Evolutionary conservation across 768 basidiomycete species (phyloP).

Genomic region (Arthromyces matolae): DNA sequence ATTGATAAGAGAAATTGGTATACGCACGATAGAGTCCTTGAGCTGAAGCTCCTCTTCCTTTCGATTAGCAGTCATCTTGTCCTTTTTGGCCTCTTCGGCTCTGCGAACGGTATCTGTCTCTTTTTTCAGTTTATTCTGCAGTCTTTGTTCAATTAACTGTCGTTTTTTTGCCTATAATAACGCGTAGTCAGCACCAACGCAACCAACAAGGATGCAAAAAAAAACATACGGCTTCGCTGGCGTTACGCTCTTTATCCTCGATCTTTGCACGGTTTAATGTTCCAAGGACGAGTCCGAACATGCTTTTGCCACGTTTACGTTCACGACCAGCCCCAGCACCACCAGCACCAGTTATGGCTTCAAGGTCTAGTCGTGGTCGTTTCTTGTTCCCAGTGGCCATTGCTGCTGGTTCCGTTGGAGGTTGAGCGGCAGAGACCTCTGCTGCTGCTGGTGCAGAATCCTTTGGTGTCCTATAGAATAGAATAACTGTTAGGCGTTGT

Average conservation of each 20-base stretch:
- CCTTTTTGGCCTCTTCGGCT: constrained; percentile 83
- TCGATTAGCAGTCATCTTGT: constrained; percentile 69
- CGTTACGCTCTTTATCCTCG: constrained; percentile 79
- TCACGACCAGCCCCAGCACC: constrained; percentile 49
- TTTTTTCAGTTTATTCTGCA: constrained; percentile 80
- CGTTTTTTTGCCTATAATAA: constrained; percentile 90
- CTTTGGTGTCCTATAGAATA: constrained; percentile 21
- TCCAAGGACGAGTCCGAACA: constrained; percentile 81
- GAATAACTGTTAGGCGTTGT: neutral
- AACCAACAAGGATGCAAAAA: constrained; percentile 2
- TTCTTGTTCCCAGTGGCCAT: constrained; percentile 48
- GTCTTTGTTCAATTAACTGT: constrained; percentile 77
- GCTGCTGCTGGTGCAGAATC: constrained; percentile 26
- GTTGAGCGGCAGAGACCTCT: constrained; percentile 33
- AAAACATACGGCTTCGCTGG: constrained; percentile 73
- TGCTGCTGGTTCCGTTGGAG: constrained; percentile 44
- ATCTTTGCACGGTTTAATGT: constrained; percentile 86
- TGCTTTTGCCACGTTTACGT: constrained; percentile 81
- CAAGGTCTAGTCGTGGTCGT: constrained; percentile 72
- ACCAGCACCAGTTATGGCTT: constrained; percentile 27
- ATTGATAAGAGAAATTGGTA: neutral
- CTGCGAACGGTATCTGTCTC: constrained; percentile 84
- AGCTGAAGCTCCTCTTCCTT: constrained; percentile 82
- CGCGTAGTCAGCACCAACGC: no score
- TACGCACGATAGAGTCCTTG: constrained; percentile 74